Conservation (phyloP, 1,139 yeast genomes). For the Geotrichum candidum region DNA sequence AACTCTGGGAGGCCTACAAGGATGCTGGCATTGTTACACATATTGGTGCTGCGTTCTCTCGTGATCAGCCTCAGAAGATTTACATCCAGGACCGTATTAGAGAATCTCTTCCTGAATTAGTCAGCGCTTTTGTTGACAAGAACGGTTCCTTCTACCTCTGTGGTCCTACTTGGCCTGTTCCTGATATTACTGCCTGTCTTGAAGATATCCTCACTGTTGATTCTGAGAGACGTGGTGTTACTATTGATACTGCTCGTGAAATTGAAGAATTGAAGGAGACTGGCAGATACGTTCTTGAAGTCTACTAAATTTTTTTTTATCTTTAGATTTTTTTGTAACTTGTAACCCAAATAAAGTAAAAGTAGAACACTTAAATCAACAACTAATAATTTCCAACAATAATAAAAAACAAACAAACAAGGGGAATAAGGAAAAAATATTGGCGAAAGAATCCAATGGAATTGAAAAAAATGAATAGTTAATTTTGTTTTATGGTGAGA, state of each 20-base stretch:
- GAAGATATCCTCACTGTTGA: constrained; percentile 73
- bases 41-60: constrained; percentile 96
- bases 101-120: constrained; percentile 64
- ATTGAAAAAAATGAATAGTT: not conserved
- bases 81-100: constrained; percentile 93
- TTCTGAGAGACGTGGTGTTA: constrained; percentile 60
- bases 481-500: not conserved
- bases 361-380: not conserved
- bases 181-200: constrained; percentile 87
- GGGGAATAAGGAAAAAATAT: not conserved
- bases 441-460: not conserved
- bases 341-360: not conserved
- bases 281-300: constrained; percentile 90
- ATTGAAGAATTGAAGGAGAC: constrained; percentile 92
- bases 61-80: constrained; percentile 93
- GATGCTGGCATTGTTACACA: constrained; percentile 90
- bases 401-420: not conserved
- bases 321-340: not conserved
- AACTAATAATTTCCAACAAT: not conserved
- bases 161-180: constrained; percentile 99
- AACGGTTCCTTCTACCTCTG: constrained; percentile 91
- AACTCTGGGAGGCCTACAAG: constrained; percentile 92
- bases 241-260: constrained; percentile 66
- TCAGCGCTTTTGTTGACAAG: constrained; percentile 70
- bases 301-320: constrained; percentile 48